phyloP scores from a whole-genome alignment of 2,329 filamentous ascomycete genomes.

The Hypomyces perniciosus region DNA sequence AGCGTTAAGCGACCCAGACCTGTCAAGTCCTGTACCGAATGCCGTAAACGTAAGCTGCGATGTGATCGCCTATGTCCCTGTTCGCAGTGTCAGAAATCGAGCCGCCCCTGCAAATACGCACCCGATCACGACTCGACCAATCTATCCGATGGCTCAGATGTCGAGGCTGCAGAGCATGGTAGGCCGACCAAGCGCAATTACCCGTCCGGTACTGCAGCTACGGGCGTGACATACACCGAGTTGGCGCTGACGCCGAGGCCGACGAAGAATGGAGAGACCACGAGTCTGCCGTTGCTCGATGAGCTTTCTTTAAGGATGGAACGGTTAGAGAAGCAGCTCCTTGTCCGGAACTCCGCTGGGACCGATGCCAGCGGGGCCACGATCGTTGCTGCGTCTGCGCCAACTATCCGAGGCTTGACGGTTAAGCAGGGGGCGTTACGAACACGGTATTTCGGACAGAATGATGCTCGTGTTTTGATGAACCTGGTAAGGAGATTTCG shows the following conservation, averaged over 20 bases:
- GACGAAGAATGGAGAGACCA: constrained; percentile 28
- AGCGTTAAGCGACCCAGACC: constrained; percentile 49
- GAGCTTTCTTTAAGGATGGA: constrained; percentile 46
- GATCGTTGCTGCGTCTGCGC: constrained; percentile 32
- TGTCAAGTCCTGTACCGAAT: constrained; percentile 52
- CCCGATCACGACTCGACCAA: constrained; percentile 42
- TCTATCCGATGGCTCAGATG: constrained; percentile 45
- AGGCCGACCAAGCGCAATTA: constrained; percentile 37
- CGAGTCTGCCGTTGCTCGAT: constrained; percentile 34
- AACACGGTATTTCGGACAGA: constrained; percentile 49
- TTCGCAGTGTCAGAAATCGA: constrained; percentile 53
- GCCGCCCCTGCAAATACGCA: constrained; percentile 47
- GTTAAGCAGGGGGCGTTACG: constrained; percentile 41
- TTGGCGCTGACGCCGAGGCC: constrained; percentile 16
- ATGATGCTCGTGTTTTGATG: constrained; percentile 45
- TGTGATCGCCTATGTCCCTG: constrained; percentile 53
- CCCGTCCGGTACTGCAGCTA: constrained; percentile 20
- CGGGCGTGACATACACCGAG: constrained; percentile 21
- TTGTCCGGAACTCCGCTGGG: constrained; percentile 35
- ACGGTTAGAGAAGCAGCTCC: constrained; percentile 46
- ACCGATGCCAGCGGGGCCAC: constrained; percentile 29
- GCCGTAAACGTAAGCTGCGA: constrained; percentile 50
- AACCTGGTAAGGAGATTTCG: constrained; percentile 40
- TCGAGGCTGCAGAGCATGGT: constrained; percentile 25
- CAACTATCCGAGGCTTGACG: constrained; percentile 44